Percentiles rank a stretch among this genome's conserved stretches.
Conservation (phyloP, 352 stramenopile genomes). For the Phytophthora pistaciae region DNA sequence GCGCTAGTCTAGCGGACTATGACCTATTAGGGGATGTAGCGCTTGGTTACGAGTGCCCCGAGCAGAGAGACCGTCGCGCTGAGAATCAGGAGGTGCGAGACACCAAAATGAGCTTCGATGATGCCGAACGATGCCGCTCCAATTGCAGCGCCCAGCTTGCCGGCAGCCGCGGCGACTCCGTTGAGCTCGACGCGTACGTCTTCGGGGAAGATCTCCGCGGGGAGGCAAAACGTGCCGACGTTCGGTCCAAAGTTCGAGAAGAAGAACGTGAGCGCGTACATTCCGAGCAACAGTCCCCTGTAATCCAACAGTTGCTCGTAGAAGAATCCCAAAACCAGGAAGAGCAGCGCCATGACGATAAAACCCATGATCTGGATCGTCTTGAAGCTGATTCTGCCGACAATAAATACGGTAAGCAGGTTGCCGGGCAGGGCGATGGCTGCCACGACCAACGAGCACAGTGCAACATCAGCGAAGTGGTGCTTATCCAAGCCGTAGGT, state of each 20-base stretch:
- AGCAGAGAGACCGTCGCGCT: constrained; percentile 69
- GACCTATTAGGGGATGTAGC: constrained; percentile 31
- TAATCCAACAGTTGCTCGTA: constrained; percentile 60
- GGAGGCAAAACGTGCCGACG: constrained; percentile 87
- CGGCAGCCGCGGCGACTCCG: constrained; percentile 75
- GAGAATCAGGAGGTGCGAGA: constrained; percentile 65
- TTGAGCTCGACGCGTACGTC: constrained; percentile 84
- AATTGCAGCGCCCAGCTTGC: constrained; percentile 80
- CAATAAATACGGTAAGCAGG: constrained; percentile 66
- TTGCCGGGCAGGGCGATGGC: constrained; percentile 80
- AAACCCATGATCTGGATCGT: constrained; percentile 89
- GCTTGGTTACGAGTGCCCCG: constrained; percentile 69
- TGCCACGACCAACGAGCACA: constrained; percentile 76
- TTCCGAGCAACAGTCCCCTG: constrained; percentile 57
- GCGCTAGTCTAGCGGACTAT: constrained; percentile 20
- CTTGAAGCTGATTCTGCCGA: constrained; percentile 76
- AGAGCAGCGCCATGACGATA: constrained; percentile 71
- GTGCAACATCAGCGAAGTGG: constrained; percentile 63
- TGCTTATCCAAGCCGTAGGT: constrained; percentile 68
- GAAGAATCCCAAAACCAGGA: constrained; percentile 60
- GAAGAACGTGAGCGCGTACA: constrained; percentile 88
- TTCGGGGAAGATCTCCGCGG: constrained; percentile 79
- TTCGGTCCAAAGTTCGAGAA: constrained; percentile 92
- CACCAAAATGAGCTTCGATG: constrained; percentile 66
- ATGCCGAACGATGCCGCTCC: constrained; percentile 71